Conservation (phyloP, 805 yeast species). For the Cyberlindnera nakhonratchasimensis region DNA sequence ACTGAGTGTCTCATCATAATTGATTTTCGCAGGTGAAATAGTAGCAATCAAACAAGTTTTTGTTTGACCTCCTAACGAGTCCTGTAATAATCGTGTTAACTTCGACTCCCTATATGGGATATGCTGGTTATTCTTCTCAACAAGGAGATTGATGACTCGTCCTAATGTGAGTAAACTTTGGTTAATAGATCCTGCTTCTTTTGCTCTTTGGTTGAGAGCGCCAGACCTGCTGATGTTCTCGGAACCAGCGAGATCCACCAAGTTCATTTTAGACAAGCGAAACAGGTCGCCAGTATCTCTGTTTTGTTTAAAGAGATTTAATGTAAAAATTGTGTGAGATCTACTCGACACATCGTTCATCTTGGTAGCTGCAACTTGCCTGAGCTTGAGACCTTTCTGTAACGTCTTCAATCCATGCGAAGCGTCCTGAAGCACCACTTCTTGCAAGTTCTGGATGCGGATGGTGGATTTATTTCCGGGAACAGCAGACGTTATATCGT, state of each 20-base stretch:
- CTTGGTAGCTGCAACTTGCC: constrained; percentile 70
- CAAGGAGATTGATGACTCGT: constrained; percentile 75
- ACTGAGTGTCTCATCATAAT: constrained; percentile 78
- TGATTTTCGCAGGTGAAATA: constrained; percentile 74
- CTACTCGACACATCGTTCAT: constrained; percentile 72
- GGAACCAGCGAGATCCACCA: constrained; percentile 94
- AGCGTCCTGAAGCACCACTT: constrained; percentile 51
- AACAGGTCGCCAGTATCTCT: constrained; percentile 43
- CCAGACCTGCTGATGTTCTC: constrained; percentile 89
- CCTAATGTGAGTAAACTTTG: constrained; percentile 86
- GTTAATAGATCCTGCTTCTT: constrained; percentile 92
- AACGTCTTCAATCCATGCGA: constrained; percentile 54
- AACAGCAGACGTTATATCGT: not conserved
- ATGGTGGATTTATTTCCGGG: constrained; percentile 32
- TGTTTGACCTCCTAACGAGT: constrained; percentile 83
- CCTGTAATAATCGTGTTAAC: constrained; percentile 69
- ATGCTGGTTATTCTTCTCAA: constrained; percentile 57
- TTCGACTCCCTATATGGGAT: constrained; percentile 86
- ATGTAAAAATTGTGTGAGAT: constrained; percentile 74
- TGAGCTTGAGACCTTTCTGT: constrained; percentile 51
- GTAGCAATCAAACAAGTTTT: constrained; percentile 87
- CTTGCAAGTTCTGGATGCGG: constrained; percentile 62
- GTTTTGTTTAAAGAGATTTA: constrained; percentile 48
- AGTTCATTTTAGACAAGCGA: constrained; percentile 67
- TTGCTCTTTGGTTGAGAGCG: constrained; percentile 78